Conservation (phyloP, 805 yeast genomes). For the Candida sphagnicola region DNA sequence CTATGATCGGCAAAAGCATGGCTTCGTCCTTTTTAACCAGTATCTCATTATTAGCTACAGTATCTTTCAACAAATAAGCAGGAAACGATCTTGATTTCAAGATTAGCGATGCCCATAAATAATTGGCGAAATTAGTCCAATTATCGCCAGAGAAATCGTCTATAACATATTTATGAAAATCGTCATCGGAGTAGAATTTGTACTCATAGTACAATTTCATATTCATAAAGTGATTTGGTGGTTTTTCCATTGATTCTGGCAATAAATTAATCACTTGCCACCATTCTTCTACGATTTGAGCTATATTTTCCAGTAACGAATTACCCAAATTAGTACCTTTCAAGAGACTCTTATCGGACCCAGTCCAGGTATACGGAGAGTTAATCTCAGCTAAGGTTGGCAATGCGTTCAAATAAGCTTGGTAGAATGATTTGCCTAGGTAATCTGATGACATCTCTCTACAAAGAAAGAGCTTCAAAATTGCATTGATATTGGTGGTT, state of each 20-base stretch:
- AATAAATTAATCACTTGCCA: slow-evolving; percentile 29
- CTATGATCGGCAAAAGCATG: slow-evolving; percentile 75
- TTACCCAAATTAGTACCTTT: slow-evolving; percentile 69
- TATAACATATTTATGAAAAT: slow-evolving; percentile 25
- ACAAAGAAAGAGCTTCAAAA: slow-evolving; percentile 34
- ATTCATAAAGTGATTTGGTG: slow-evolving; percentile 32
- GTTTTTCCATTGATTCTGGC: slow-evolving; percentile 27
- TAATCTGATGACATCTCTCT: slow-evolving; percentile 18
- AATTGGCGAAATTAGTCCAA: slow-evolving; percentile 67
- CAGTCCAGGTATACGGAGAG: slow-evolving; percentile 68
- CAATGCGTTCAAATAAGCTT: slow-evolving; percentile 27
- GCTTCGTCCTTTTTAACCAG: slow-evolving; percentile 43
- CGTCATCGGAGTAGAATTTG: slow-evolving; percentile 36
- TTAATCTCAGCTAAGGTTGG: slow-evolving; percentile 39
- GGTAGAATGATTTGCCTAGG: slow-evolving; percentile 17
- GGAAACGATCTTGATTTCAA: slow-evolving; percentile 83
- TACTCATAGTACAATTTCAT: slow-evolving; percentile 42
- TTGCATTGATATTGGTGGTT: slow-evolving; percentile 21
- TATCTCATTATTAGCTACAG: slow-evolving; percentile 14
- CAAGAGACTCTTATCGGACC: slow-evolving; percentile 46
- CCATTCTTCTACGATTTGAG: slow-evolving; percentile 60
- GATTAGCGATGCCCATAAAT: slow-evolving; percentile 71
- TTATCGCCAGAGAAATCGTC: slow-evolving; percentile 21
- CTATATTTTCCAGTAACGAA: slow-evolving; percentile 46
- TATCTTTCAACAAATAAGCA: slow-evolving; percentile 46